phyloP scores from a whole-genome alignment of 768 basidiomycete species.

The Hemileccinum impolitum region DNA sequence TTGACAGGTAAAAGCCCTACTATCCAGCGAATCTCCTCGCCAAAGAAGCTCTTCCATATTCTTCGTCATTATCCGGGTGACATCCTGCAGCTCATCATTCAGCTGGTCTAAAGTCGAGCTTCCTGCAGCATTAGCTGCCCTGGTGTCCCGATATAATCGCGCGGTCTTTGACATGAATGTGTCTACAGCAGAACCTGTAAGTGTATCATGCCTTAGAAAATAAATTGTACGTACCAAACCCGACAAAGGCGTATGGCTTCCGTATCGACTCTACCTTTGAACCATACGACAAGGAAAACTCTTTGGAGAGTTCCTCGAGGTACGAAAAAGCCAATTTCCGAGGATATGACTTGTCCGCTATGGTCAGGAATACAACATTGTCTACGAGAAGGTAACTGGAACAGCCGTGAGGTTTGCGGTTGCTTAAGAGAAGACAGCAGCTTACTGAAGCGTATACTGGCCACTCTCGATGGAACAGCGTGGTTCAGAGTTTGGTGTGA shows the following conservation, averaged over 20 bases:
- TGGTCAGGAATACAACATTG: constrained; percentile 92
- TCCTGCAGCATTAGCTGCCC: constrained; percentile 70
- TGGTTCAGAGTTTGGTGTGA: constrained; percentile 92
- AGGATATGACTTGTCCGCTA: constrained; percentile 96
- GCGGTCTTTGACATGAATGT: constrained; percentile 99
- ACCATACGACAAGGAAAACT: constrained; percentile 91
- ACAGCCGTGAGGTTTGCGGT: constrained; percentile 6
- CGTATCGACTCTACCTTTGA: constrained; percentile 87
- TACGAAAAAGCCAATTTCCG: constrained; percentile 97
- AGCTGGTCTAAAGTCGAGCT: constrained; percentile 75
- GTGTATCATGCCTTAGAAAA: neutral
- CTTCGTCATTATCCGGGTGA: constrained; percentile 99
- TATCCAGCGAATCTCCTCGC: constrained; percentile 95
- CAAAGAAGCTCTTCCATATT: constrained; percentile 99
- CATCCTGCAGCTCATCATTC: constrained; percentile 96
- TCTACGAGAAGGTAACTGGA: constrained; percentile 89
- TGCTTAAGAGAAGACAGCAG: constrained; percentile 16
- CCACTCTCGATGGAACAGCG: constrained; percentile 97
- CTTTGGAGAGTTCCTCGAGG: constrained; percentile 94
- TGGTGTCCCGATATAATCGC: constrained; percentile 89
- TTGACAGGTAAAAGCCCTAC: constrained; percentile 45
- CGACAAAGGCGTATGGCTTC: constrained; percentile 98
- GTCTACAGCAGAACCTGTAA: constrained; percentile 47
- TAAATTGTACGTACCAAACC: constrained; percentile 73
- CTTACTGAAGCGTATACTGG: constrained; percentile 92